Conservation (phyloP, 129 eudicot species). For the Scalesia atractyloides region DNA sequence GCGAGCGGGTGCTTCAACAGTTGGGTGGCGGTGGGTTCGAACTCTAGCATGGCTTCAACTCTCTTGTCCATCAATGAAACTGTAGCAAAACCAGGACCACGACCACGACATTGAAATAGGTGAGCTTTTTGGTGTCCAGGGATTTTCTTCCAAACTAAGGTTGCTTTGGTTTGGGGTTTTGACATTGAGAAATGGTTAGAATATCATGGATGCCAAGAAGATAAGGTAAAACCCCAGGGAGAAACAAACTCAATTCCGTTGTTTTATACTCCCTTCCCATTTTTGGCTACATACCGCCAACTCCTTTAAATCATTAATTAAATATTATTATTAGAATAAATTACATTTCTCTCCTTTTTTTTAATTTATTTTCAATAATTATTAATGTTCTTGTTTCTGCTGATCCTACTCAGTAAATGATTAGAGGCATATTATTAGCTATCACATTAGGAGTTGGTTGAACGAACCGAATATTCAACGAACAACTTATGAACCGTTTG, state of each 20-base stretch:
- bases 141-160: conserved; percentile 39
- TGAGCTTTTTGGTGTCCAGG: conserved; percentile 35
- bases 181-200: conserved; percentile 3
- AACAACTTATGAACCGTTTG: too few relatives aligned
- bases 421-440: too few relatives aligned
- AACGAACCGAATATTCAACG: too few relatives aligned
- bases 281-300: too few relatives aligned
- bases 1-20: conserved; percentile 73
- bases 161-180: conserved; percentile 25
- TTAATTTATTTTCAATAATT: too few relatives aligned
- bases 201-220: not conserved
- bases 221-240: conserved; percentile 24
- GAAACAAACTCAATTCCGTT: not conserved
- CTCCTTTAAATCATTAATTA: too few relatives aligned
- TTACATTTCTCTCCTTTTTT: too few relatives aligned
- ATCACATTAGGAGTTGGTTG: too few relatives aligned
- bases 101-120: not conserved
- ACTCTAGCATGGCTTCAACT: conserved; percentile 31
- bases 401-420: too few relatives aligned
- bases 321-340: too few relatives aligned
- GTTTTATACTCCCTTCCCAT: too few relatives aligned
- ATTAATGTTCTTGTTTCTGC: too few relatives aligned
- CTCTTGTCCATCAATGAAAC: conserved; percentile 50
- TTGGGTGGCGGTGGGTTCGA: conserved; percentile 54
- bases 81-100: conserved; percentile 39